Base-by-base conservation (phyloP, 2,329 filamentous ascomycete species). In the Sclerotinia subarctica region DNA sequence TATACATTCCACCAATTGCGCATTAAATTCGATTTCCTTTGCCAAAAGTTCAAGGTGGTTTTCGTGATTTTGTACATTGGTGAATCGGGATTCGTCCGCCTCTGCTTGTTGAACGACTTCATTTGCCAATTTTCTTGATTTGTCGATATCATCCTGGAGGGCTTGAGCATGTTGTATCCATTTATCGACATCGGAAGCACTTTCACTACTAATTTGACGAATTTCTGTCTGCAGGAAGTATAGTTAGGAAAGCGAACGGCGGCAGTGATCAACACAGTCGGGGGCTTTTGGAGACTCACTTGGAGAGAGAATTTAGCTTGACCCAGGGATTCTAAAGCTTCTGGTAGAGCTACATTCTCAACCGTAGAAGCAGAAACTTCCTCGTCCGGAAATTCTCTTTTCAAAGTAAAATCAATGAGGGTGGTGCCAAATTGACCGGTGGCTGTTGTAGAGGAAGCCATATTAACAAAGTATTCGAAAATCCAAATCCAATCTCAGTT, bases 111-210 rank as follows among this genome's bases (percentile, higher is more conserved):
- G 85, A 6, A 94, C 86, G 69, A 98, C 96, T 68, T 93, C 88
- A 75, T 89, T 89, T 29, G 94, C 93, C 47, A 93, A 88, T 21
- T 86, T 85, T 74, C 92, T 90, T 32, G 93, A 94, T 58, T 87
- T 86, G 74, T 92, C 87, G 72, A 97, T 94, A 76, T 97, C 94
- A 70, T 89, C 86, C 78, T 96, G 92, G 10, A 97, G 85, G 64
- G 89, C 87, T 78, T 92, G 92, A 59, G 94, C 93, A 78, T 95
- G 92, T 64, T 84, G 81, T 68, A 96, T 91, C 94, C 94, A 98
- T 64, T 89, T 86, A 76, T 93, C 90, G 63, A 97, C 90, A 75
- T 96, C 90, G 51, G 89, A 86, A 68, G 89, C 90, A 24, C 88
- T 90, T 72, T 93, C 88, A 76, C 88, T 86, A 78, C 94, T 96